Conservation (phyloP, 148 eudicot genomes). For the Mesembryanthemum crystallinum region DNA sequence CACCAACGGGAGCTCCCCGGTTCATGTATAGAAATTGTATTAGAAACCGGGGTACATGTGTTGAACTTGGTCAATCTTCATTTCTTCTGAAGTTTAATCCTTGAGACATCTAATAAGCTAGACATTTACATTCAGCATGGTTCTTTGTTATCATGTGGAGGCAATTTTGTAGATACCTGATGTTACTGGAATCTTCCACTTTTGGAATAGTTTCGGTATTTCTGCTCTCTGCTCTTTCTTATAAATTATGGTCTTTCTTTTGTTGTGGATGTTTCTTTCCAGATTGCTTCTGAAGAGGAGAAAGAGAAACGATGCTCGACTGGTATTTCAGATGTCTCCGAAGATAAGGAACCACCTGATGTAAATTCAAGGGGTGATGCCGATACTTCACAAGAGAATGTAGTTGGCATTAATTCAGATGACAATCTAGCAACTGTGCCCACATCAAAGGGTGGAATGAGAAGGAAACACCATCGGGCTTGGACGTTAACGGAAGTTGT, state of each 20-base stretch:
- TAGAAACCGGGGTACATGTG: no score
- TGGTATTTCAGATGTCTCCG: conserved; percentile 35
- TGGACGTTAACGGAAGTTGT: conserved; percentile 86
- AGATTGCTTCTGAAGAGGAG: conserved; percentile 44
- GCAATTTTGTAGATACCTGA: no score
- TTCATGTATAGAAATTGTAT: no score
- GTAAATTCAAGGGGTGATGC: conserved; percentile 29
- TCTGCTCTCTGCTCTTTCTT: neutral
- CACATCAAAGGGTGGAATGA: conserved; percentile 67
- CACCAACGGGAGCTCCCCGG: no score
- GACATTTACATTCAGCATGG: no score
- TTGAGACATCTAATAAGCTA: no score
- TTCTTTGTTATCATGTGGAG: neutral
- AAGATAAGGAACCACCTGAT: conserved; percentile 40
- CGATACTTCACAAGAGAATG: conserved; percentile 14
- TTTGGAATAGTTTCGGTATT: no score
- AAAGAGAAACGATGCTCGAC: conserved; percentile 34
- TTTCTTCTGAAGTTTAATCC: no score
- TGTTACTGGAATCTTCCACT: conserved; percentile 1
- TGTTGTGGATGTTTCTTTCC: conserved; percentile 20
- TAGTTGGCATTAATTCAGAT: conserved; percentile 46
- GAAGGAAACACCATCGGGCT: conserved; percentile 97
- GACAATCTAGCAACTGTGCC: conserved; percentile 38
- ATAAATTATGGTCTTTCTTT: neutral
- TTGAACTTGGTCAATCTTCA: no score